A percentile compares a stretch with the other conserved stretches of the same genome.
Evolutionary conservation across 768 basidiomycete genomes (phyloP).

Genomic region (Sporobolomyces phaffii): DNA sequence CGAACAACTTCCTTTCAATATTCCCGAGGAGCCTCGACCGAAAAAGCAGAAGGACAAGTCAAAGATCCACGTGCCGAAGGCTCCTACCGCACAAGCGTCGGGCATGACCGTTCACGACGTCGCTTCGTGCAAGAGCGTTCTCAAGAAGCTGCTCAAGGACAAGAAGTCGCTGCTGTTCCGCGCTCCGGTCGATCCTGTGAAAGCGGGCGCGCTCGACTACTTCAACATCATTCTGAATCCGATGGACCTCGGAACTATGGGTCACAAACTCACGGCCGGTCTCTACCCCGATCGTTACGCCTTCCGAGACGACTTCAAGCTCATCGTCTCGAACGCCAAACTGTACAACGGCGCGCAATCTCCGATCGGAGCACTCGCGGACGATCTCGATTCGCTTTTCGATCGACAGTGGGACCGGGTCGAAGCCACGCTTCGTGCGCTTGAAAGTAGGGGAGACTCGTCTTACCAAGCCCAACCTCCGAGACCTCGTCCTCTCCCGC

Average conservation of each 20-base stretch:
- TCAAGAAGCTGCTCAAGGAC: conserved; percentile 71
- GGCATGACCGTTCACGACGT: conserved; percentile 40
- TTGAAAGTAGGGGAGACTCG: conserved; percentile 46
- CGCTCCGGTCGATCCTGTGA: conserved; percentile 60
- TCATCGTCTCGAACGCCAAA: conserved; percentile 83
- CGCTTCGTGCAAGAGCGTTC: conserved; percentile 35
- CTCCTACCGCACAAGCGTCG: conserved; percentile 25
- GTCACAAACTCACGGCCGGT: conserved; percentile 75
- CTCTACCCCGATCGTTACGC: conserved; percentile 75
- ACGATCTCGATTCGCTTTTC: conserved; percentile 70
- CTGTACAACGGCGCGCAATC: conserved; percentile 70
- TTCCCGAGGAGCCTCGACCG: conserved; percentile 12
- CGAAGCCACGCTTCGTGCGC: conserved; percentile 64
- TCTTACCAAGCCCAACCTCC: neutral
- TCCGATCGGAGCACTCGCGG: conserved; percentile 68
- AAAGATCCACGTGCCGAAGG: conserved; percentile 20
- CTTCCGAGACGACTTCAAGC: conserved; percentile 77
- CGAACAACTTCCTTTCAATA: conserved; percentile 1
- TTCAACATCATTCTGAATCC: conserved; percentile 83
- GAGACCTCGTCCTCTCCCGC: conserved; percentile 29
- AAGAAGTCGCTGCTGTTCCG: conserved; percentile 70
- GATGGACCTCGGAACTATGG: conserved; percentile 89
- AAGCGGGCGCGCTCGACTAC: conserved; percentile 51
- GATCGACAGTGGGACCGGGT: conserved; percentile 84
- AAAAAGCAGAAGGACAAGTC: conserved; percentile 35